phyloP scores from a whole-genome alignment of 805 yeast genomes.

The Metschnikowia sp. region DNA sequence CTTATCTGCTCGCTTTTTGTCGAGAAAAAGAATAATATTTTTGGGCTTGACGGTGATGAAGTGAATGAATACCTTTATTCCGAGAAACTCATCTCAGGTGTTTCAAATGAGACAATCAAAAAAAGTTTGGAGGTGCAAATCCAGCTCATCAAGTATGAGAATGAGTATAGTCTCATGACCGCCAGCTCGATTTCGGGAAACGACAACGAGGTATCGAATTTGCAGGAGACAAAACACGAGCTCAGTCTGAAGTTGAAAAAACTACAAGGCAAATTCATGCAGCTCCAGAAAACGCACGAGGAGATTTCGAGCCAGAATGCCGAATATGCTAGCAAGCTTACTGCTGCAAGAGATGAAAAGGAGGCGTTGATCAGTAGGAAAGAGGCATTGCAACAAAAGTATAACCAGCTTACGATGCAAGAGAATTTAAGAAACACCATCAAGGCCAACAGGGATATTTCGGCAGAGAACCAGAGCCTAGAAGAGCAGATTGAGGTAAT shows the following conservation, averaged over 20 bases:
- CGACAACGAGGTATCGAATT: conserved; percentile 35
- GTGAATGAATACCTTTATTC: conserved; percentile 9
- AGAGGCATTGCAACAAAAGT: conserved; percentile 21
- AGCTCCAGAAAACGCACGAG: conserved; percentile 31
- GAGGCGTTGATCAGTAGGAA: conserved; percentile 14
- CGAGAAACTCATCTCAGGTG: not conserved
- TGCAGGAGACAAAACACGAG: conserved; percentile 35
- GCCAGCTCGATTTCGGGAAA: conserved; percentile 38
- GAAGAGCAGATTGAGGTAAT: conserved; percentile 31
- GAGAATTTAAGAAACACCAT: conserved; percentile 36
- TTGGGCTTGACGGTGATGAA: conserved; percentile 24
- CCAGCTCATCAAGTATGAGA: conserved; percentile 16
- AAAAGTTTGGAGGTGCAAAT: conserved; percentile 7
- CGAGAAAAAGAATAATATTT: conserved; percentile 15
- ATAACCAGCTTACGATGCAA: conserved; percentile 34
- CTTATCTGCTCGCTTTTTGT: conserved; percentile 24
- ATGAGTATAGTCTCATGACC: conserved; percentile 26
- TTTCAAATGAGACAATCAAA: conserved; percentile 1
- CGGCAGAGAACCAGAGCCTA: conserved; percentile 29
- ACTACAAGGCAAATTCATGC: conserved; percentile 26
- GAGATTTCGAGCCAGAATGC: conserved; percentile 36
- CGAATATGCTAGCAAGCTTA: conserved; percentile 22
- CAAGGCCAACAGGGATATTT: conserved; percentile 40
- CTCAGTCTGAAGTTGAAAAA: conserved; percentile 26
- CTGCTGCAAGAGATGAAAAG: conserved; percentile 20